These are phyloP conservation scores for Geotrichum citri-aurantii DNA, from an alignment of 1,139 yeast species.

Conservation along the genomic window DNA sequence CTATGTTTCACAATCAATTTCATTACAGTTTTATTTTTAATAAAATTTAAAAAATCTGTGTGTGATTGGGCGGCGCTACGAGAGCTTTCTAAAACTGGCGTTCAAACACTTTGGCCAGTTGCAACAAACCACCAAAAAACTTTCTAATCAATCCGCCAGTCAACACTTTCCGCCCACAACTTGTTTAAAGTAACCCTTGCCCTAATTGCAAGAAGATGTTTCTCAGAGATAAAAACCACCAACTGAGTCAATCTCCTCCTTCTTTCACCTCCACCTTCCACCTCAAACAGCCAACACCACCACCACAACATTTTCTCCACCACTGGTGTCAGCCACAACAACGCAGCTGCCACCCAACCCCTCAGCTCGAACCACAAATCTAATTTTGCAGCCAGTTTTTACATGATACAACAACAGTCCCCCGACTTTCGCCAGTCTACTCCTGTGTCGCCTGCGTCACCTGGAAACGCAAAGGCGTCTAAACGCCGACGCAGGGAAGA, in stretches of 20 bases:
- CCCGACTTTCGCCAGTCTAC: constrained; percentile 7
- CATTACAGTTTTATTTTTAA: no score
- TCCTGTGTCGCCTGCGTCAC: constrained; percentile 13
- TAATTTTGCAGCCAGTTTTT: neutral
- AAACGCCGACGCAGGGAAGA: constrained; percentile 6
- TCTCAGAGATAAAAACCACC: neutral
- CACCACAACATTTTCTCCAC: neutral
- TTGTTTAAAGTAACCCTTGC: constrained; percentile 4
- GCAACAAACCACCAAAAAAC: neutral
- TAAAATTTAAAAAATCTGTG: no score
- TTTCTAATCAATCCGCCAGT: constrained; percentile 6
- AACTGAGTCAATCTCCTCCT: neutral
- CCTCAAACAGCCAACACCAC: constrained; percentile 3
- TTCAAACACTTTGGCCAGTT: neutral
- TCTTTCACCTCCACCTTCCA: neutral
- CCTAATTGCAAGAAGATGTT: neutral
- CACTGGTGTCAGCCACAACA: neutral
- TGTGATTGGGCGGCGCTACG: no score
- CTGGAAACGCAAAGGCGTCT: neutral
- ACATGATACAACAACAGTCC: constrained; percentile 1
- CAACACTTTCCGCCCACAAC: constrained; percentile 13
- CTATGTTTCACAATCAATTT: no score
- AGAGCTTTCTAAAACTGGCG: no score
- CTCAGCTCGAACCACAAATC: neutral
- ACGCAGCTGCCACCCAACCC: neutral